A percentile compares a stretch with the other conserved stretches of the same genome.
Evolutionary conservation across 306 rosid species (phyloP).

Genomic region (Chamaecrista fasciculata): DNA sequence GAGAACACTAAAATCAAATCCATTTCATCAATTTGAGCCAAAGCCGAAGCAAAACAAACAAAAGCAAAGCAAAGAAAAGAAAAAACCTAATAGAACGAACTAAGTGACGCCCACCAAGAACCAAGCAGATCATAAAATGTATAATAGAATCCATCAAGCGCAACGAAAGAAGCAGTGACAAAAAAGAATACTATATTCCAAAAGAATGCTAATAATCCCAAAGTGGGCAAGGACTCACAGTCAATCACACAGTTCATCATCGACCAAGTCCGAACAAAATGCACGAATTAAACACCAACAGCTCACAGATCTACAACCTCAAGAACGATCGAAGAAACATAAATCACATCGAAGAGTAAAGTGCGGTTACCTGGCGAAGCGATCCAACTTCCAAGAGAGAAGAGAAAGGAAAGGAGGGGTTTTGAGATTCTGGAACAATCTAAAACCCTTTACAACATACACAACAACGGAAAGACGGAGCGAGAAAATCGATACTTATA

Average conservation of each 20-base stretch:
- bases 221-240: background rate
- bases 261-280: background rate
- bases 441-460: conserved; percentile 16
- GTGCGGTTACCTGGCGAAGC: conserved; percentile 29
- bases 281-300: conserved; percentile 24
- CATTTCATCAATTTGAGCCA: no score
- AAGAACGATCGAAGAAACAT: background rate
- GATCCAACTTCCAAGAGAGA: conserved; percentile 38
- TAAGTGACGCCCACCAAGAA: background rate
- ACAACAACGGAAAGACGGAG: background rate
- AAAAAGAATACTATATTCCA: background rate
- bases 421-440: conserved; percentile 48
- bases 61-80: background rate
- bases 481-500: background rate
- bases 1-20: background rate
- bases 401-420: conserved; percentile 2
- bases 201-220: background rate
- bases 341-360: background rate
- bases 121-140: background rate
- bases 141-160: background rate
- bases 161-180: background rate
- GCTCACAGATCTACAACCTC: conserved; percentile 50
- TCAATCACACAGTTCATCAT: background rate
- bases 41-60: no score
- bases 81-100: background rate